Conservation (phyloP, 2,329 filamentous ascomycete species). For the Berkeleyomyces rouxiae region DNA sequence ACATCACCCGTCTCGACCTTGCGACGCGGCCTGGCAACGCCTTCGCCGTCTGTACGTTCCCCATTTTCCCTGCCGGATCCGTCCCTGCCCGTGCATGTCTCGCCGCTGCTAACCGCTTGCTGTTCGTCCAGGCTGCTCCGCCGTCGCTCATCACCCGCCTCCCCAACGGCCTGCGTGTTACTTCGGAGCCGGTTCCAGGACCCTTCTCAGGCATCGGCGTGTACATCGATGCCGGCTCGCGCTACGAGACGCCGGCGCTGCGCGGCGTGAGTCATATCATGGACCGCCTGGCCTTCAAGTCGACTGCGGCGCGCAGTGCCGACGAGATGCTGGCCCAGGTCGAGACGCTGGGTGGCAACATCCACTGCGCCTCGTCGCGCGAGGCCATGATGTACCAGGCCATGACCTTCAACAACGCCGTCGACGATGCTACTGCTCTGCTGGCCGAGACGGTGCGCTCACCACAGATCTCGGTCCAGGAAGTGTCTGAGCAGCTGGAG, state of each 20-base stretch:
- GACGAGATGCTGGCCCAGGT: constrained; percentile 80
- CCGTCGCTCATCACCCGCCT: constrained; percentile 74
- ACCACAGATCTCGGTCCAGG: constrained; percentile 67
- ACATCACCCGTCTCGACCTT: background rate
- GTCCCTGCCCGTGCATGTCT: background rate
- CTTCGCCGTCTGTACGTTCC: constrained; percentile 2
- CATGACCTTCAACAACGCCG: constrained; percentile 88
- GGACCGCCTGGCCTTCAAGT: constrained; percentile 90
- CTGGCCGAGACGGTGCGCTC: constrained; percentile 89
- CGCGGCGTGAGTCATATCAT: constrained; percentile 91
- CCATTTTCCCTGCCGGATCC: background rate
- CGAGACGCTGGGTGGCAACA: constrained; percentile 82
- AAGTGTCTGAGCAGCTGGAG: constrained; percentile 71
- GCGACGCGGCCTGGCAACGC: background rate
- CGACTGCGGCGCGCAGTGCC: constrained; percentile 51
- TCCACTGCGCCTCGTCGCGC: constrained; percentile 87
- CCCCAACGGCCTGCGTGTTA: constrained; percentile 82
- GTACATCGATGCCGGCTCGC: constrained; percentile 86
- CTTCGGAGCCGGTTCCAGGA: constrained; percentile 83
- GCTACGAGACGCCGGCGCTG: constrained; percentile 74
- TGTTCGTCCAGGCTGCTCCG: constrained; percentile 46
- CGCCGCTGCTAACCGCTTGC: background rate
- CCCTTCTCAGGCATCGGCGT: constrained; percentile 91
- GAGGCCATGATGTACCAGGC: constrained; percentile 99
- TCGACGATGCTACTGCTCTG: constrained; percentile 64